Conservation (phyloP, 2,329 filamentous ascomycete species). For the Teratosphaeria gauchensis region DNA sequence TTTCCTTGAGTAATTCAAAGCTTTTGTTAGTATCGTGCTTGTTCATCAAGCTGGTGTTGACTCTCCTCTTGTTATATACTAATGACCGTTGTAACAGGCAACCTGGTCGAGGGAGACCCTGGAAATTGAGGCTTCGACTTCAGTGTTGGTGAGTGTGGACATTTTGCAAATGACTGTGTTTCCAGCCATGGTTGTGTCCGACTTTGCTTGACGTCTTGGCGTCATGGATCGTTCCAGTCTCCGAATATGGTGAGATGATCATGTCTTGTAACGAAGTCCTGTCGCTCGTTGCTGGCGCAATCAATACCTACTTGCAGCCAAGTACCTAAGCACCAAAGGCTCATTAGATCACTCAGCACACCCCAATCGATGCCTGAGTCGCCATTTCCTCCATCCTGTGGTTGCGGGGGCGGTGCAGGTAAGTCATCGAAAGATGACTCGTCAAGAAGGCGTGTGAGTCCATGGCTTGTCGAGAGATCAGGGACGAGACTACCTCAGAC, state of each 20-base stretch:
- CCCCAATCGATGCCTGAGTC: conserved; percentile 59
- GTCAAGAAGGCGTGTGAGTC: conserved; percentile 18
- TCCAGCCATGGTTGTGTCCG: no score
- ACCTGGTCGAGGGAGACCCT: neutral
- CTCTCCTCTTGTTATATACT: neutral
- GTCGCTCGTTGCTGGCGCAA: conserved; percentile 51
- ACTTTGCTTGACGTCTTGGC: no score
- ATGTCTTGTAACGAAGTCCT: conserved; percentile 48
- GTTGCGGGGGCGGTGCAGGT: conserved; percentile 49
- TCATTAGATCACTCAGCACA: conserved; percentile 50
- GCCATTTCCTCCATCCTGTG: conserved; percentile 54
- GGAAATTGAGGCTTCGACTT: neutral
- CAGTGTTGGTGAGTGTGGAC: no score
- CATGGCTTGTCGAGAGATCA: no score
- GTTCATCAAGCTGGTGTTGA: neutral
- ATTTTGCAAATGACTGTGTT: no score
- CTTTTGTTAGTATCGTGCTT: neutral
- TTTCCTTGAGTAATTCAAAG: conserved; percentile 1
- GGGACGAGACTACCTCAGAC: neutral
- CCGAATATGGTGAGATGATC: neutral
- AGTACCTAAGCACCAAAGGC: conserved; percentile 39
- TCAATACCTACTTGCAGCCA: conserved; percentile 47
- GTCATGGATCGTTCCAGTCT: no score
- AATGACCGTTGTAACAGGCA: neutral
- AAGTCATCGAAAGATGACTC: conserved; percentile 25